Base-by-base conservation (phyloP, 176 grass and related monocot species). In the Carex scoparia region DNA sequence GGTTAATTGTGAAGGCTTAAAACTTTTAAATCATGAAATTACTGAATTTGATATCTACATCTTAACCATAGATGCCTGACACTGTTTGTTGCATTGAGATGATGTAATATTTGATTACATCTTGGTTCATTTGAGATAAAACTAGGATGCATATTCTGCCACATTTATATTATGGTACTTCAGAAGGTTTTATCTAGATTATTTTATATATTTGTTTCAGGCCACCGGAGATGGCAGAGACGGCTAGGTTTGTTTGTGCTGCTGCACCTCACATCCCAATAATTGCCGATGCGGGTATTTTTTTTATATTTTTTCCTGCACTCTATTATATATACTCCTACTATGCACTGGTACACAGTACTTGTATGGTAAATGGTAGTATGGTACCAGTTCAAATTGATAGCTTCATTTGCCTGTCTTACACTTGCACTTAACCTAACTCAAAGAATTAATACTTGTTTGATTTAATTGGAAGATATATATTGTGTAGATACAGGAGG, bases 221-320 rank as follows among this genome's bases (percentile, higher is more conserved):
- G 85, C 81, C 88, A 69, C 81, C 81, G 37, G 85, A 90, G 71
- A 90, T 90, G 88, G 88, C 88, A 4, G 81, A 90, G 57, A 61
- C 51, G 15, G 80, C 88, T 51, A 84, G 80, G 85, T 82, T 75
- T 8, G 69, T 89, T 35, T 86, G 67, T 64, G 46, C 48, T 2
- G 68, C 88, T 0, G 88, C 79, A 16, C 79, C 79, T 4, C 12
- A 16, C 5, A 82, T 78, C 19, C 79, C 84, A 14, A 75, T 89
- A 23, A 86, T 84, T 61, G 88, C 63, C 7, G 88, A 90, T 61
- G 88, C 85, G 37, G 88, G 88, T 90, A 53, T 23, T 23, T 27
- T 56, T 10, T 54, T 27, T 23, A 23, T 23, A 23, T 23, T 23
- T 23, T 56, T 7, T 80, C 13, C 23, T 32, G 51, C 54, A 19